Percentiles rank a stretch among this genome's conserved stretches.
phyloP scores from a whole-genome alignment of 1,139 yeast genomes.

The Candida gigantensis region DNA sequence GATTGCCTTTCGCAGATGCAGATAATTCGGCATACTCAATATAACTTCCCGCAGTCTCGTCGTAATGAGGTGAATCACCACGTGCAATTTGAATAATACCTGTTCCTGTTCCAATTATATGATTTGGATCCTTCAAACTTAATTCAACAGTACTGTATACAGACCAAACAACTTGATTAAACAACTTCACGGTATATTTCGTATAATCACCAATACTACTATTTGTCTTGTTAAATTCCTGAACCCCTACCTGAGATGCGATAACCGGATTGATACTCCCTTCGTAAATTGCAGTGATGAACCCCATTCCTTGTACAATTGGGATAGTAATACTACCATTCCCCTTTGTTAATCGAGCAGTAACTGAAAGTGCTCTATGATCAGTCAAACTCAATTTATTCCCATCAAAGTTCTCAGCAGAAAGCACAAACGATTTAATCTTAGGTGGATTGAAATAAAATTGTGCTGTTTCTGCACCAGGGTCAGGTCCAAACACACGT shows the following conservation, averaged over 20 bases:
- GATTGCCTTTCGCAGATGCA: slow-evolving; percentile 27
- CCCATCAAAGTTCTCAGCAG: slow-evolving; percentile 32
- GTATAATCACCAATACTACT: slow-evolving; percentile 12
- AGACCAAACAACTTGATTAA: slow-evolving; percentile 46
- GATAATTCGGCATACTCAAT: slow-evolving; percentile 25
- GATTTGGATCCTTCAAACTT: slow-evolving; percentile 50
- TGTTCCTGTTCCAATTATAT: slow-evolving; percentile 43
- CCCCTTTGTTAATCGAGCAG: slow-evolving; percentile 22
- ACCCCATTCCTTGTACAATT: slow-evolving; percentile 65
- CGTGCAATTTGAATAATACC: slow-evolving; percentile 48
- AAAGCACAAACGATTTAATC: slow-evolving; percentile 43
- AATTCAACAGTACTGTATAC: slow-evolving; percentile 40
- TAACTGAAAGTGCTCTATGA: slow-evolving; percentile 39
- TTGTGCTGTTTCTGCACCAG: slow-evolving; percentile 36
- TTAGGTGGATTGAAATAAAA: slow-evolving; percentile 50
- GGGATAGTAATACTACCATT: slow-evolving; percentile 31
- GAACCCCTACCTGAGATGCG: slow-evolving; percentile 66
- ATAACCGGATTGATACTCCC: slow-evolving; percentile 56
- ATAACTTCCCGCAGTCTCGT: slow-evolving; percentile 49
- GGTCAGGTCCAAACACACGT: slow-evolving; percentile 46
- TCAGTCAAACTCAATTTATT: slow-evolving; percentile 25
- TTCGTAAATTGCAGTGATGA: slow-evolving; percentile 61
- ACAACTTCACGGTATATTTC: slow-evolving; percentile 36
- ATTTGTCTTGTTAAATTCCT: slow-evolving; percentile 22
- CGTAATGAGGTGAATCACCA: slow-evolving; percentile 48